Base-by-base conservation (phyloP, 805 yeast species). In the Ogataea methylovora region DNA sequence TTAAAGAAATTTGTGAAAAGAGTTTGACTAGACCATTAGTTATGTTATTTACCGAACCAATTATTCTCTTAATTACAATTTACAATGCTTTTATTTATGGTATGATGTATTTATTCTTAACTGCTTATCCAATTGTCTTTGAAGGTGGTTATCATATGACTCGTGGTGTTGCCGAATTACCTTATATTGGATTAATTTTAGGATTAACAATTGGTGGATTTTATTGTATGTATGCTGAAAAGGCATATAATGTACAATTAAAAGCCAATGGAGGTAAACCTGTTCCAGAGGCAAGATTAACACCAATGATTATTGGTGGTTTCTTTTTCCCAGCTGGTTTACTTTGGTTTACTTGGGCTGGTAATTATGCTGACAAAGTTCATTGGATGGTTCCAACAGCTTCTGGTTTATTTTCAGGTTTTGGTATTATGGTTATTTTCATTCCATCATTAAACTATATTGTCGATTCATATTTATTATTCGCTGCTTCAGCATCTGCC, bases 311-410 rank as follows among this genome's bases (percentile, higher is more conserved):
- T 59, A 57, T 70, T 28, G 88, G 94, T 22, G 77, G 79, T 17
- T 43, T 84, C 35, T 52, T 70, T 8, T 84, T 87, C 63, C 81
- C 94, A 20, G 64, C 75, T 34, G 95, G 95, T 34, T 63, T 86
- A 41, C 67, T 86, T 49, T 83, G 95, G 95, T 67, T 87, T 55
- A 74, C 84, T 37, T 87, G 95, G 95, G 65, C 90, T 8, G 95
- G 95, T 52, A 71, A 74, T 42, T 87, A 78, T 57, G 79, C 73
- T 32, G 57, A 78, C 24, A 58, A 58, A 28, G 73, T 84, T 25
- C 95, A 80, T 52, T 87, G 90, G 90, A 79, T 77, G 47, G 84
- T 73, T n/a, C 92, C 94, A 27, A 71, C 82, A 2, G 58, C 74
- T 20, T 75, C 84, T 20, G 81, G 84, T 42, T 40, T 71, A 4